These are phyloP conservation scores for Yarrowia osloensis DNA, from an alignment of 805 yeast genomes.

Conservation along the genomic window DNA sequence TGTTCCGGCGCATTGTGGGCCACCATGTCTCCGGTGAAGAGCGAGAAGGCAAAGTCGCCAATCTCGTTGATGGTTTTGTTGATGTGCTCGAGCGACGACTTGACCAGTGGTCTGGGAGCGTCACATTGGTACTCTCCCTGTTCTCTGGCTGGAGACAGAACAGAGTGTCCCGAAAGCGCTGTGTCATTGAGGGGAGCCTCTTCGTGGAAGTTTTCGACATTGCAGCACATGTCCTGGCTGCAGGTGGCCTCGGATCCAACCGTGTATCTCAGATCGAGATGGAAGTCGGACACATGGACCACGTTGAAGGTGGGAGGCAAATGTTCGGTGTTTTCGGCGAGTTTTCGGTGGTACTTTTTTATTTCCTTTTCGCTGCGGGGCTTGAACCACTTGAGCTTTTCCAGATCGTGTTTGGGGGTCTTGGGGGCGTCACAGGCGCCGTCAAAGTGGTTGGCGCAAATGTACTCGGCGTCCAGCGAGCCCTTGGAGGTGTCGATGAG, in stretches of 20 bases:
- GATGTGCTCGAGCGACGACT: slow-evolving; percentile 55
- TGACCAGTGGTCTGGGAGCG: slow-evolving; percentile 63
- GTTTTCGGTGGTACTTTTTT: background rate
- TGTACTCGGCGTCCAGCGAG: slow-evolving; percentile 20
- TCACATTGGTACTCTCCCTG: slow-evolving; percentile 69
- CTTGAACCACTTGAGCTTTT: slow-evolving; percentile 14
- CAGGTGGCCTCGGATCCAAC: slow-evolving; percentile 50
- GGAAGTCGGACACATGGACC: slow-evolving; percentile 67
- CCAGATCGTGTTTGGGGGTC: slow-evolving; percentile 24
- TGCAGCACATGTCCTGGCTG: slow-evolving; percentile 62
- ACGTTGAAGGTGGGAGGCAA: slow-evolving; percentile 51
- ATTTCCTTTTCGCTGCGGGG: slow-evolving; percentile 9
- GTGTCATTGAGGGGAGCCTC: slow-evolving; percentile 32
- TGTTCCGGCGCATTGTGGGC: slow-evolving; percentile 57
- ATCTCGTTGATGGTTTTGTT: slow-evolving; percentile 41
- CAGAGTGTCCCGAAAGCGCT: slow-evolving; percentile 45
- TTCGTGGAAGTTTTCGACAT: slow-evolving; percentile 36
- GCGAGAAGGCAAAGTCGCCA: slow-evolving; percentile 54
- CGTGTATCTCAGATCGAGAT: slow-evolving; percentile 54
- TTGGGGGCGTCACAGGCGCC: slow-evolving; percentile 6
- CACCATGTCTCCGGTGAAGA: slow-evolving; percentile 74
- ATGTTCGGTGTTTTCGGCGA: slow-evolving; percentile 9
- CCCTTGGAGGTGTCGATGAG: slow-evolving; percentile 18
- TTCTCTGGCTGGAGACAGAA: slow-evolving; percentile 48
- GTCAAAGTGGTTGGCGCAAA: slow-evolving; percentile 26